These are phyloP conservation scores for Strobilomyces confusus DNA, from an alignment of 768 basidiomycete genomes.

Conservation along the genomic window DNA sequence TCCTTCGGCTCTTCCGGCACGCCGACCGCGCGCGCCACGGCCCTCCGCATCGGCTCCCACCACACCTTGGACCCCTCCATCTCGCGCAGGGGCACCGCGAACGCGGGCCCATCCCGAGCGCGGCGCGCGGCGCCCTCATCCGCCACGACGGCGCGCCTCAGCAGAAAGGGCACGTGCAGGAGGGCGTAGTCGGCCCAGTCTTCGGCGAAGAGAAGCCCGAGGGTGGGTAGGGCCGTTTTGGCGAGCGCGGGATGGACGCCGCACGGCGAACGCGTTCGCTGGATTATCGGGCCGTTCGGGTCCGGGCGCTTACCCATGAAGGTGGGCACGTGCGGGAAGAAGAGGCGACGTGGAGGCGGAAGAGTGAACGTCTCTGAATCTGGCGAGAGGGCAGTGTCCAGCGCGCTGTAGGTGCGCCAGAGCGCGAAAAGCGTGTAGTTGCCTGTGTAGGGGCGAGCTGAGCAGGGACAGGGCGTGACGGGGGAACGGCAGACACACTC, in stretches of 20 bases:
- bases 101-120: constrained; percentile 25
- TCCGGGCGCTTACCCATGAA: constrained; percentile 44
- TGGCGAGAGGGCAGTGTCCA: constrained; percentile 44
- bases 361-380: constrained; percentile 53
- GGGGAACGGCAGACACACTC: constrained; percentile 36
- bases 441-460: constrained; percentile 31
- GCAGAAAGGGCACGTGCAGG: constrained; percentile 64
- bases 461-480: not conserved
- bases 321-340: constrained; percentile 66
- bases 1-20: constrained; percentile 20
- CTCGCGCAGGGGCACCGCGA: constrained; percentile 41
- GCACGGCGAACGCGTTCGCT: constrained; percentile 45
- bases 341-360: constrained; percentile 65
- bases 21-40: constrained; percentile 43
- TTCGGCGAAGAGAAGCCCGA: constrained; percentile 60
- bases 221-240: constrained; percentile 70
- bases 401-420: constrained; percentile 69
- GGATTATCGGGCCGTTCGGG: constrained; percentile 29
- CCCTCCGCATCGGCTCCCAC: constrained; percentile 60
- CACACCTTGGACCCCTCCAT: constrained; percentile 49
- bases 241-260: constrained; percentile 71
- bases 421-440: constrained; percentile 73
- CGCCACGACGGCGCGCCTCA: constrained; percentile 73
- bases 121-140: constrained; percentile 66
- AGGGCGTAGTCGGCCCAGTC: constrained; percentile 77